Base-by-base conservation (phyloP, 768 basidiomycete species). In the Pholiota molesta region DNA sequence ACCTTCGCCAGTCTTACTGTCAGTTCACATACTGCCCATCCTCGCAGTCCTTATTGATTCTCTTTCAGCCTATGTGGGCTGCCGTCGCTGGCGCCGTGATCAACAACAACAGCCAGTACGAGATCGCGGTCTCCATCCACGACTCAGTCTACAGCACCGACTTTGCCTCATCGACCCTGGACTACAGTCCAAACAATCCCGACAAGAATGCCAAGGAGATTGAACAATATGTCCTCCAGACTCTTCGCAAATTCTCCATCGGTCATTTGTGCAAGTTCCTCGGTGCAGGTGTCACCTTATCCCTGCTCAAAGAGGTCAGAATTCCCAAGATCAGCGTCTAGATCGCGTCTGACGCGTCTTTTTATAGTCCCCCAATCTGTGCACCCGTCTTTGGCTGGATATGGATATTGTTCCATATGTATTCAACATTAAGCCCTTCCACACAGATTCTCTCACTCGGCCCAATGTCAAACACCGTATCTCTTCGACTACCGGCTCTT, bases 181-280 rank as follows among this genome's bases (percentile, higher is more conserved):
- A 85, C 0, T 89, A 84, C 75, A 75, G 76, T 60, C 57, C 81
- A 3, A 77, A 80, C 60, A 78, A 83, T 54, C 78, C 84, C 10
- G 79, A 84, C 16, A 82, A 83, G 64, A 89, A 83, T 69, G 81
- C 83, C 13, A 74, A 83, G 57, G 79, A 78, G 23, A 90, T 94
- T 71, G 88, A 90, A 73, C 76, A 74, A 52, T 84, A 86, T 64
- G 80, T 93, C 65, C 69, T 91, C 60, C 75, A 85, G n/a, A 82
- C 83, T 11, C 73, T 94, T 56, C 84, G 86, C 71, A 85, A 86
- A 68, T 93, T 94, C 79, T 86, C 86, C 51, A 77, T 79, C 28
- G 88, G 90, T 66, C 92, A 94, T 72, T 74, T 93, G 23, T 90
- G 91, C 83, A 93, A 94, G 79, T 92, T 94, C 80, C 81, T 94